These are phyloP conservation scores for button mushroom (Agaricus bisporus) DNA, from an alignment of 768 basidiomycete species.

Conservation along the genomic window DNA sequence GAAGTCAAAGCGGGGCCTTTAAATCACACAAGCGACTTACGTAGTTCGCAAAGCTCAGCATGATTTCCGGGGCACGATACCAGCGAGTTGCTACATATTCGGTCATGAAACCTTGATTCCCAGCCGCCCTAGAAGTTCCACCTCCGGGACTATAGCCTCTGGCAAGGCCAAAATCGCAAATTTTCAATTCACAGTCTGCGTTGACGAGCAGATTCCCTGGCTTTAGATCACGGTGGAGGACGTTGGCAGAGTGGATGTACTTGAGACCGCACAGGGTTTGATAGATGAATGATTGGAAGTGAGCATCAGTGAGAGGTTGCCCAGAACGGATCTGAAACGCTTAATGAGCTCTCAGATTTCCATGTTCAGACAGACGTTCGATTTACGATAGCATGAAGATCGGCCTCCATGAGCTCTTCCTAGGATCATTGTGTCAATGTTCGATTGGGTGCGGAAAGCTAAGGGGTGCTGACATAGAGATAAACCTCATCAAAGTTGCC, in stretches of 20 bases:
- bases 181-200: slow-evolving; percentile 97
- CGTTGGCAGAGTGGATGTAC: slow-evolving; percentile 97
- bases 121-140: slow-evolving; percentile 64
- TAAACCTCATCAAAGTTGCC: slow-evolving; percentile 97
- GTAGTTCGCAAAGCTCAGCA: slow-evolving; percentile 95
- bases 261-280: slow-evolving; percentile 98
- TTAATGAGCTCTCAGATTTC: not conserved
- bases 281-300: slow-evolving; percentile 96
- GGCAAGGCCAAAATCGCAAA: slow-evolving; percentile 98
- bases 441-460: not conserved
- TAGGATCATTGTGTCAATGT: slow-evolving; percentile 23
- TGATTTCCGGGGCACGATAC: slow-evolving; percentile 99
- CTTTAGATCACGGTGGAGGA: slow-evolving; percentile 94
- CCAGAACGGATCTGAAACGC: slow-evolving; percentile 67
- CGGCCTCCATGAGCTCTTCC: slow-evolving; percentile 99
- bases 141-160: slow-evolving; percentile 87
- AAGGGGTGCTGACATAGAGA: slow-evolving; percentile 58
- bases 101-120: slow-evolving; percentile 96
- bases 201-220: slow-evolving; percentile 95
- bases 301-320: slow-evolving; percentile 83
- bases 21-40: slow-evolving; percentile 38
- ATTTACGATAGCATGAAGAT: slow-evolving; percentile 94
- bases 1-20: slow-evolving; percentile 13
- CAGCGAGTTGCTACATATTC: slow-evolving; percentile 99
- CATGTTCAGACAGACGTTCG: not conserved